These are phyloP conservation scores for Thermoascus crustaceus DNA, from an alignment of 2,329 filamentous ascomycete genomes.

Conservation along the genomic window DNA sequence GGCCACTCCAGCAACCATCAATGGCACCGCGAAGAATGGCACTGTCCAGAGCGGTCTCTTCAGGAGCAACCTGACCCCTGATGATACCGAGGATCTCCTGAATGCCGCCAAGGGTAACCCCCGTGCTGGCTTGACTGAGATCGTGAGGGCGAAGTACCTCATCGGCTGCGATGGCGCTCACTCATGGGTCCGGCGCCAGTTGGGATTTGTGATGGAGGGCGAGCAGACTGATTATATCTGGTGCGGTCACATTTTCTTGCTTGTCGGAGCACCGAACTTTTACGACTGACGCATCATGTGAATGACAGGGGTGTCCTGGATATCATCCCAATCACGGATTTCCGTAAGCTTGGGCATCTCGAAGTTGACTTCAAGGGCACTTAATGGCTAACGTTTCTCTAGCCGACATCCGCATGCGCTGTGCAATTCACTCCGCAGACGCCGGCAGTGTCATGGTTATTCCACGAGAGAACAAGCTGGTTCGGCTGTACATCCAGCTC, in stretches of 20 bases:
- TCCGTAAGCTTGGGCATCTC: slow-evolving; percentile 28
- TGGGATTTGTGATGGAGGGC: slow-evolving; percentile 13
- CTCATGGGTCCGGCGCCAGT: slow-evolving; percentile 13
- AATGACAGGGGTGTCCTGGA: slow-evolving; percentile 38
- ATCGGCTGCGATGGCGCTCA: slow-evolving; percentile 19
- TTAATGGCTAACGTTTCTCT: slow-evolving; percentile 5
- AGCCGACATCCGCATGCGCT: slow-evolving; percentile 50
- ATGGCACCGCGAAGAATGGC: slow-evolving; percentile 12
- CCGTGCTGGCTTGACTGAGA: slow-evolving; percentile 29
- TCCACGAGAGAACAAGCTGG: slow-evolving; percentile 54
- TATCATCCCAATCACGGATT: slow-evolving; percentile 48
- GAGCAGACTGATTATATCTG: slow-evolving; percentile 6
- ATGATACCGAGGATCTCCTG: slow-evolving; percentile 49
- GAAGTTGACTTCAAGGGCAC: neutral
- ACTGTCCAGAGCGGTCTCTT: slow-evolving; percentile 47
- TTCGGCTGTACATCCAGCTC: slow-evolving; percentile 59
- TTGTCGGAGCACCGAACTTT: no score
- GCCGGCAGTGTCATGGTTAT: slow-evolving; percentile 57
- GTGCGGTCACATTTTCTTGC: neutral
- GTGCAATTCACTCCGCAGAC: slow-evolving; percentile 49
- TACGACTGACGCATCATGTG: no score
- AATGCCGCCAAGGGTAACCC: slow-evolving; percentile 19
- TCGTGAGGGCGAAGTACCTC: slow-evolving; percentile 24
- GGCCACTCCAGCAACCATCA: slow-evolving; percentile 40
- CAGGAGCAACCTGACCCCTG: slow-evolving; percentile 49